These are phyloP conservation scores for Termitomyces sp. DNA, from an alignment of 768 basidiomycete species.

Conservation along the genomic window DNA sequence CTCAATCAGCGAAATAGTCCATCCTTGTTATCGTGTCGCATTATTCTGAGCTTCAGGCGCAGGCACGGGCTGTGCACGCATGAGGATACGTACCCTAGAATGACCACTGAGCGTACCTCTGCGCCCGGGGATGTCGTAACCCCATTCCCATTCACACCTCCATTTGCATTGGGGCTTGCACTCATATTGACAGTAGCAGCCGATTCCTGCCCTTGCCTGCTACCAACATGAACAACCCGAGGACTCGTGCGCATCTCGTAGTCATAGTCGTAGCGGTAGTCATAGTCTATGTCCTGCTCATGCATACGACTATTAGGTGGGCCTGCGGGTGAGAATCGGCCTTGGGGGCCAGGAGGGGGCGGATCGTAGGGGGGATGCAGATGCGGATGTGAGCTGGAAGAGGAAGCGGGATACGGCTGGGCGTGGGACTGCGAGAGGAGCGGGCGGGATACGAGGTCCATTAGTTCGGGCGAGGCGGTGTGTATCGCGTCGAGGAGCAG, in stretches of 20 bases:
- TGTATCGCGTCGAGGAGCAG: conserved; percentile 32
- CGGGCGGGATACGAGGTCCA: not conserved
- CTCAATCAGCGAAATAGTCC: not conserved
- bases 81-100: not conserved
- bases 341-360: not conserved
- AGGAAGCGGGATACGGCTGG: not conserved
- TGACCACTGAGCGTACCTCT: not conserved
- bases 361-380: not conserved
- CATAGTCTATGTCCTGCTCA: not conserved
- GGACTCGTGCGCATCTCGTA: not conserved
- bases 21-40: not conserved
- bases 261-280: not conserved
- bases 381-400: not conserved
- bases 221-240: not conserved
- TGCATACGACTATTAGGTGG: not conserved
- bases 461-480: conserved; percentile 12
- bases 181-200: not conserved
- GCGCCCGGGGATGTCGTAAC: not conserved
- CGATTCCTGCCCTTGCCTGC: not conserved
- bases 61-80: not conserved
- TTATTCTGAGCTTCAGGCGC: not conserved
- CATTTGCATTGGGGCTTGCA: no score
- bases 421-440: not conserved
- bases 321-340: no score
- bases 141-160: not conserved